Base-by-base conservation (phyloP, 2,329 filamentous ascomycete species). In the Apiospora phragmitis region DNA sequence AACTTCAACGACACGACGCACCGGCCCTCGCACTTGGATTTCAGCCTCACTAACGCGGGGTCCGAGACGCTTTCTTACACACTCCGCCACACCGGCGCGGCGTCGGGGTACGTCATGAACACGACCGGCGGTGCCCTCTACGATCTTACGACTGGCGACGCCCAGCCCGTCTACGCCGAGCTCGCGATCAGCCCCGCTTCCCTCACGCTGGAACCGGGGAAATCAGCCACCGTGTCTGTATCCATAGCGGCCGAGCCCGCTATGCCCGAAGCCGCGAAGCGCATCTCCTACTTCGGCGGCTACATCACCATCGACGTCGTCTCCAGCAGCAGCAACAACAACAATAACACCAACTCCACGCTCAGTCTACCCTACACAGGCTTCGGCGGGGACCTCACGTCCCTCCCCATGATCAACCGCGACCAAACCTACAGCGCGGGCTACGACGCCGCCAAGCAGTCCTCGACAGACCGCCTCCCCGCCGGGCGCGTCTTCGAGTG, bases 1-100 rank as follows among this genome's bases (percentile, higher is more conserved):
- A 38, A 47, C 29, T 68, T 68, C 66, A 68, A 68, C 45, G 66
- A 68, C 45, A 68, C 66, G 26, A 9, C 42, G 42, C 66, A 68
- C 66, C 66, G 66, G 8, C 66, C 66, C 26, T 5, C 66, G 32
- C 29, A 41, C 6, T 4, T 68, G 8, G n/a, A 3, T 21, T 68
- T 68, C 21, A 49, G 26, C 32, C 42, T 68, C 45, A 47, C 26
- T 21, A 68, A 68, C 29, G 24, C 66, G 16, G 66, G 66, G 9
- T 14, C 42, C 16, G 66, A 51, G 29, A 49, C 42, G 21, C 45
- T 68, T 3, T 47, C 29, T 3, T 68, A 68, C 45, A 21, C 29
- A 1, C n/a, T 68, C 6, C 3, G 18, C 32, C 42, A 51, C 66
- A 38, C 32, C 2, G 43, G 43, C 18, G 66, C 66, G 16, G 66